Evolutionary conservation across 345 rosid genomes (phyloP).

Genomic region (Eucalyptus coolabah): DNA sequence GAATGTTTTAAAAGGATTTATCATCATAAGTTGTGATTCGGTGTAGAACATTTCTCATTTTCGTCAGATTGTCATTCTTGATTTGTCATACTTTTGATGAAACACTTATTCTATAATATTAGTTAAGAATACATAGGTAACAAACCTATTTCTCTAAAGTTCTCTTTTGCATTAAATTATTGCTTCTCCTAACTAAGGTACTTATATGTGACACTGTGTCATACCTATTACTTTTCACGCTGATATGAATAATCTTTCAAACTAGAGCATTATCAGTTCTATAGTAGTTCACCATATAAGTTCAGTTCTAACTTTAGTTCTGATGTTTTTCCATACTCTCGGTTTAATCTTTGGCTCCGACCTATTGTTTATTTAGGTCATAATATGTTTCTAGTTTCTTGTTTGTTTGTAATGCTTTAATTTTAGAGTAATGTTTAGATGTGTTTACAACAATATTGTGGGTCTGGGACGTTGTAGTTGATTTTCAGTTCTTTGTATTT

Average conservation of each 20-base stretch:
- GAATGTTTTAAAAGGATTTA: too few species aligned
- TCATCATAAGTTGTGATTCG: too few species aligned
- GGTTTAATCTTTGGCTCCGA: fast-evolving
- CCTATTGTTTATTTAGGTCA: too few species aligned
- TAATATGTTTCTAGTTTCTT: too few species aligned
- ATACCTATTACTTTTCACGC: neutral
- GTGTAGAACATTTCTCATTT: neutral
- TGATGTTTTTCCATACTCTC: neutral
- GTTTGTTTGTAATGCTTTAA: too few species aligned
- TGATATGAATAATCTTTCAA: neutral
- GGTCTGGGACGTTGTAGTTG: too few species aligned
- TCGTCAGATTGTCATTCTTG: neutral
- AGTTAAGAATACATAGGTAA: too few species aligned
- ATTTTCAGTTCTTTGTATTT: too few species aligned
- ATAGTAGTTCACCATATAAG: neutral
- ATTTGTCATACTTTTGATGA: neutral
- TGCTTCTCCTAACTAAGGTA: neutral
- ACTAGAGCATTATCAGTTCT: neutral
- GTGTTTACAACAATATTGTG: too few species aligned
- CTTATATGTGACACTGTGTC: neutral
- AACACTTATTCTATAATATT: neutral
- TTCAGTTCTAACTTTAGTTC: neutral
- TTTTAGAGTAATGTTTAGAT: too few species aligned
- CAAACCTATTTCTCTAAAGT: neutral
- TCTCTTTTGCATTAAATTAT: neutral